phyloP scores from a whole-genome alignment of 2,329 filamentous ascomycete genomes.

The Nigrospora osmanthi region DNA sequence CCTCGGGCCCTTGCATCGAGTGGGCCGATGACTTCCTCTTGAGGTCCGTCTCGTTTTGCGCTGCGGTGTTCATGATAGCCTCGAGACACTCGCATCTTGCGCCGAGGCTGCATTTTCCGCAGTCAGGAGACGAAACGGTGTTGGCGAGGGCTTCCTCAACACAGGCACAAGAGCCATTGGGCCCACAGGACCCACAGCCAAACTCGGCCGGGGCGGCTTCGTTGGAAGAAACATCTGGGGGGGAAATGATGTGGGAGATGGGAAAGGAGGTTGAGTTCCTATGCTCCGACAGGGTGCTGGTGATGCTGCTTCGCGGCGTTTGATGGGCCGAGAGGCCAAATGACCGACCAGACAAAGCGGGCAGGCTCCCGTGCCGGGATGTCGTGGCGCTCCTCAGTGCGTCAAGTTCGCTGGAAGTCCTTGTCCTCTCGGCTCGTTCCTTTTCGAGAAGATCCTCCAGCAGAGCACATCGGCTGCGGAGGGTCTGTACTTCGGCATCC shows the following conservation, averaged over 20 bases:
- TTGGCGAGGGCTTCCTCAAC: conserved; percentile 49
- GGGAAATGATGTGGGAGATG: conserved; percentile 50
- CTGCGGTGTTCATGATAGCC: conserved; percentile 27
- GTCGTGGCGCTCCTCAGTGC: conserved; percentile 10
- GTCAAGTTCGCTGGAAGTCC: conserved; percentile 18
- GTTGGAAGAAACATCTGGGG: conserved; percentile 30
- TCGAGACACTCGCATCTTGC: conserved; percentile 57
- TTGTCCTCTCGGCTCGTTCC: conserved; percentile 42
- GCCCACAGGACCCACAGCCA: conserved; percentile 48
- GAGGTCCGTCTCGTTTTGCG: conserved; percentile 27
- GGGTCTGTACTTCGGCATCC: conserved; percentile 59
- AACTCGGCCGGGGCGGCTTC: conserved; percentile 18
- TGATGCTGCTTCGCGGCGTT: conserved; percentile 17
- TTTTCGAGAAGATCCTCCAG: conserved; percentile 57
- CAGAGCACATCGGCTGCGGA: conserved; percentile 51
- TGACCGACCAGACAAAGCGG: conserved; percentile 11
- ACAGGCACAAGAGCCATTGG: conserved; percentile 47
- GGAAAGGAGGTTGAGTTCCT: conserved; percentile 37
- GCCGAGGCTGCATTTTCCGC: conserved; percentile 57
- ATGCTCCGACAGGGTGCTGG: conserved; percentile 14
- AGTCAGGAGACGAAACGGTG: conserved; percentile 42
- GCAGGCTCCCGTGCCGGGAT: conserved; percentile 18
- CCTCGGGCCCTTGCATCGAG: conserved; percentile 30
- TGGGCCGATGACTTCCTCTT: conserved; percentile 43
- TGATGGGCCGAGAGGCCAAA: conserved; percentile 10